Percentiles rank a stretch among this genome's conserved stretches.
These are phyloP conservation scores for Aspergillus latus DNA, from an alignment of 2,329 filamentous ascomycete species.

Conservation along the genomic window DNA sequence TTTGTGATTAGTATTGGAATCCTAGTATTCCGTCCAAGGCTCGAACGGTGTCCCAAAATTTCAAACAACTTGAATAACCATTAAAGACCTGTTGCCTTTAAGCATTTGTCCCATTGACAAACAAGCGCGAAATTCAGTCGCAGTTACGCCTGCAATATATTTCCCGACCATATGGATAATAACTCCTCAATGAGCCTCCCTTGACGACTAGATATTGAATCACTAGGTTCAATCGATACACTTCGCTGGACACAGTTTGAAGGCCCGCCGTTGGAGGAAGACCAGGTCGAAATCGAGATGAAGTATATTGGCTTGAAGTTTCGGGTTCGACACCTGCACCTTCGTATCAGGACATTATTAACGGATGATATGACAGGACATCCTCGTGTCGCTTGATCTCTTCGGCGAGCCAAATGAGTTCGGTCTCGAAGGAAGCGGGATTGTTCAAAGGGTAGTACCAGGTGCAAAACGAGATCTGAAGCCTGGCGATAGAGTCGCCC, in stretches of 20 bases:
- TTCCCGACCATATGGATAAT: not conserved
- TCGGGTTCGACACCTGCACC: conserved; percentile 17
- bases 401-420: conserved; percentile 22
- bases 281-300: conserved; percentile 35
- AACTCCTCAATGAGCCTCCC: not conserved
- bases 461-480: conserved; percentile 23
- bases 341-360: no score
- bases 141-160: no score
- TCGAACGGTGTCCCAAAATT: no score
- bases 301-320: conserved; percentile 37
- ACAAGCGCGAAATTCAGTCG: no score
- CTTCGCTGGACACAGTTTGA: not conserved
- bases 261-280: not conserved
- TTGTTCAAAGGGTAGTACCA: conserved; percentile 29
- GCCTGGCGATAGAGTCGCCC: conserved; percentile 33
- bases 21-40: no score
- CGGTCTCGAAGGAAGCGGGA: conserved; percentile 34
- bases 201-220: not conserved
- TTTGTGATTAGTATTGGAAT: no score
- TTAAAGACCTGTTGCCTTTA: no score
- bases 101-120: no score
- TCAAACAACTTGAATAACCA: no score
- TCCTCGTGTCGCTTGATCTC: conserved; percentile 36
- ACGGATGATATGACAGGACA: conserved; percentile 19
- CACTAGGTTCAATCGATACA: not conserved